Evolutionary conservation across 2,329 filamentous ascomycete species (phyloP).

Genomic region (Fusarium succisae): DNA sequence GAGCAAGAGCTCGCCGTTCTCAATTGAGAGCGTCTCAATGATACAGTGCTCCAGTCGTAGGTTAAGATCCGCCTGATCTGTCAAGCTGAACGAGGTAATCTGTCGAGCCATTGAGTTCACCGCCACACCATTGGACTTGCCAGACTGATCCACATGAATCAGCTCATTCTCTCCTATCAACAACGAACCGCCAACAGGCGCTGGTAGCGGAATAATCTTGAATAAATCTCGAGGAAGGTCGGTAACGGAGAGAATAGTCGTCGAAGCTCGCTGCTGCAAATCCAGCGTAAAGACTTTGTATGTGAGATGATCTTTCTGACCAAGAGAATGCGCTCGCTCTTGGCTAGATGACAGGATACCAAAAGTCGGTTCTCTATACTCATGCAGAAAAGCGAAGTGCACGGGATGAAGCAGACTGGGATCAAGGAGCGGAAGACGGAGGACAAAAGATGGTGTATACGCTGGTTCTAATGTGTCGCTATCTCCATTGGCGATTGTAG

Average conservation of each 20-base stretch:
- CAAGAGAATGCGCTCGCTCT: conserved; percentile 78
- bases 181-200: conserved; percentile 88
- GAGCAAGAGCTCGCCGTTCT: conserved; percentile 85
- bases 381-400: conserved; percentile 91
- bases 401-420: conserved; percentile 87
- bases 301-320: conserved; percentile 83
- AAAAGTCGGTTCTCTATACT: conserved; percentile 97
- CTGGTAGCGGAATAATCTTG: conserved; percentile 81
- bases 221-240: conserved; percentile 89
- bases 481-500: conserved; percentile 49
- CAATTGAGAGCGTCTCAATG: conserved; percentile 78
- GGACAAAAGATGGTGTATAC: conserved; percentile 91
- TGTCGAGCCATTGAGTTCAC: conserved; percentile 91
- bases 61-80: conserved; percentile 83
- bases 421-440: conserved; percentile 89
- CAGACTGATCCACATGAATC: conserved; percentile 94
- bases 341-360: conserved; percentile 86
- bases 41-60: conserved; percentile 84
- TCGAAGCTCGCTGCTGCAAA: conserved; percentile 91
- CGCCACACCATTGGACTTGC: conserved; percentile 90
- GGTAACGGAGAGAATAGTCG: conserved; percentile 86
- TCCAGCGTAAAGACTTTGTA: conserved; percentile 98
- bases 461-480: conserved; percentile 64
- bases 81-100: conserved; percentile 83
- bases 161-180: conserved; percentile 89